Evolutionary conservation across 2,329 filamentous ascomycete species (phyloP).

Genomic region (Diatrype stigma): DNA sequence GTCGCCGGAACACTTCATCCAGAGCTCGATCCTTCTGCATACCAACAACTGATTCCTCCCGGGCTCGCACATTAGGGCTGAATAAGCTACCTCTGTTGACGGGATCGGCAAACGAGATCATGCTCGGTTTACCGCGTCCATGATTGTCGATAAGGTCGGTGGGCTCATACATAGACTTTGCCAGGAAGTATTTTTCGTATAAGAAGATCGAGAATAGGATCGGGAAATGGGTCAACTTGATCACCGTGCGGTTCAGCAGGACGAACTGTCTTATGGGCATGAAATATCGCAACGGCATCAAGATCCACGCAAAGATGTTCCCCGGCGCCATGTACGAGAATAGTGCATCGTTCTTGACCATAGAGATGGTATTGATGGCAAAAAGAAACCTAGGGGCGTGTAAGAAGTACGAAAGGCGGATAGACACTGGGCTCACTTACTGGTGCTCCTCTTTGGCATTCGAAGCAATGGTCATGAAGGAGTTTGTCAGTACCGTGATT

Average conservation of each 20-base stretch:
- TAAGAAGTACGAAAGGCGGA: constrained; percentile 3
- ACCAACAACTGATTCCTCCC: constrained; percentile 83
- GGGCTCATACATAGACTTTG: constrained; percentile 72
- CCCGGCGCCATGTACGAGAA: constrained; percentile 92
- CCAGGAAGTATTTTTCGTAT: constrained; percentile 79
- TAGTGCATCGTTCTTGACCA: constrained; percentile 96
- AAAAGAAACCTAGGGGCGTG: constrained; percentile 64
- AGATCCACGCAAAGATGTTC: constrained; percentile 85
- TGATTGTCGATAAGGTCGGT: constrained; percentile 79
- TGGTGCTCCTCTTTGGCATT: constrained; percentile 91
- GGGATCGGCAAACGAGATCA: constrained; percentile 56
- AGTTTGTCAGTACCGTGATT: constrained; percentile 93
- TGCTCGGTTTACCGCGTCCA: constrained; percentile 44
- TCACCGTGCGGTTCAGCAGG: constrained; percentile 80
- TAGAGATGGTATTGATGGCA: constrained; percentile 93
- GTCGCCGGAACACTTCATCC: constrained; percentile 82
- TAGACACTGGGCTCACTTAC: constrained; percentile 31
- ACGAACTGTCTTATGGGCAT: constrained; percentile 81
- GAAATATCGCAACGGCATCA: constrained; percentile 76
- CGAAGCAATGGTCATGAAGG: constrained; percentile 90
- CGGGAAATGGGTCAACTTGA: constrained; percentile 87
- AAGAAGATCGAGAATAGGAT: constrained; percentile 80
- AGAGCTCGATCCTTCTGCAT: constrained; percentile 86
- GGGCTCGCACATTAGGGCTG: constrained; percentile 65
- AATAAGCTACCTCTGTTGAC: constrained; percentile 60